phyloP scores from a whole-genome alignment of 31 red algal genomes.

The Odonthalia washingtoniensis region DNA sequence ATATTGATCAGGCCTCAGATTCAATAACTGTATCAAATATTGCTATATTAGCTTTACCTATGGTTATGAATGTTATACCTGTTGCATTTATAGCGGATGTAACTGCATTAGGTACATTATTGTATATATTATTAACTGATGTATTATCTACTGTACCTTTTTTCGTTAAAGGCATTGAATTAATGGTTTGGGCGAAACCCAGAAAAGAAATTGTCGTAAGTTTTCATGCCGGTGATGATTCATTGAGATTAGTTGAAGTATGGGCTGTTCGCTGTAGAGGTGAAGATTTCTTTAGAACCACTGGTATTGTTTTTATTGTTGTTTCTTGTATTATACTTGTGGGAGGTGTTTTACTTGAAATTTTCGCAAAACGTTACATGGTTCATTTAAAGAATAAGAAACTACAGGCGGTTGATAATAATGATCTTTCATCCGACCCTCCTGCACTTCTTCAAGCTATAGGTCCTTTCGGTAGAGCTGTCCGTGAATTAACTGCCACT shows the following conservation, averaged over 20 bases:
- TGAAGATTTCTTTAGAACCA: not conserved
- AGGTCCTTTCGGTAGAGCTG: conserved; percentile 34
- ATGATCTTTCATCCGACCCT: no score
- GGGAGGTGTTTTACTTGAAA: conserved; percentile 21
- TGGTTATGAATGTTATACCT: conserved; percentile 47
- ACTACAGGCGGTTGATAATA: no score
- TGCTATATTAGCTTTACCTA: conserved; percentile 51
- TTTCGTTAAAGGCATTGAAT: conserved; percentile 54
- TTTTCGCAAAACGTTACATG: conserved; percentile 21
- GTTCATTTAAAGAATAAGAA: not conserved
- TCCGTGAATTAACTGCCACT: conserved; percentile 12
- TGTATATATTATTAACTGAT: conserved; percentile 45
- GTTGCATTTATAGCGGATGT: conserved; percentile 42
- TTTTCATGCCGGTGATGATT: conserved; percentile 34
- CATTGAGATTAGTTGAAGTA: conserved; percentile 26
- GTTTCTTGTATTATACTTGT: conserved; percentile 24
- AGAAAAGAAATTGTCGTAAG: not conserved
- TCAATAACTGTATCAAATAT: conserved; percentile 53
- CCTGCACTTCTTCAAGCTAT: not conserved
- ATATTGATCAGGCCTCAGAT: conserved; percentile 42
- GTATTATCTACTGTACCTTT: conserved; percentile 43
- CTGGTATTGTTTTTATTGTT: conserved; percentile 28
- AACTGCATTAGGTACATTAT: not conserved
- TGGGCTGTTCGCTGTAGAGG: conserved; percentile 40
- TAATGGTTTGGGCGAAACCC: conserved; percentile 4